These are phyloP conservation scores for Cydonia oblonga DNA, from an alignment of 331 rosid species.

Conservation along the genomic window DNA sequence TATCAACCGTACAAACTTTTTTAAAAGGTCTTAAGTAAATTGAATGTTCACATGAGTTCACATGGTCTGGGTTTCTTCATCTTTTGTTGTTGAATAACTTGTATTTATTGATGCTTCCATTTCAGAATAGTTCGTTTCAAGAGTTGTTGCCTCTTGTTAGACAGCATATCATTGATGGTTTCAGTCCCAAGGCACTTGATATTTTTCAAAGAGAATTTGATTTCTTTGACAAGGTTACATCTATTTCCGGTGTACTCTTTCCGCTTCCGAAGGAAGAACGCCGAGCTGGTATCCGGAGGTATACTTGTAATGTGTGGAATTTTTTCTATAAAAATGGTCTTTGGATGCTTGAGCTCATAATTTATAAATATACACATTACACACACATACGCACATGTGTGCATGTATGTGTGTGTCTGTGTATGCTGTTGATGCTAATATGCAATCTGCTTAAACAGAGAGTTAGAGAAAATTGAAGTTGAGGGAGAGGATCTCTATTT, in stretches of 20 bases:
- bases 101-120: constrained; percentile 17
- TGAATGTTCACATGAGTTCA: not conserved
- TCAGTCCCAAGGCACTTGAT: constrained; percentile 66
- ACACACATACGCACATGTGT: not conserved
- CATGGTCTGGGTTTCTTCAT: not conserved
- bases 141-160: constrained; percentile 72
- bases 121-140: constrained; percentile 72
- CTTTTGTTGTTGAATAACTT: constrained; percentile 1
- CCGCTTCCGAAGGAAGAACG: constrained; percentile 89
- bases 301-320: not conserved
- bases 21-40: not conserved
- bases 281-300: constrained; percentile 85
- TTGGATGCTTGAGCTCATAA: not conserved
- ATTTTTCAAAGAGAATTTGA: constrained; percentile 78
- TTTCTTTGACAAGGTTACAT: constrained; percentile 96
- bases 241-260: constrained; percentile 81
- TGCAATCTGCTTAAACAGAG: constrained; percentile 37
- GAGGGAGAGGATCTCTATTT: constrained; percentile 84
- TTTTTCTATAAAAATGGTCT: not conserved
- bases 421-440: not conserved
- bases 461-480: constrained; percentile 85
- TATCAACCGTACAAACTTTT: not conserved
- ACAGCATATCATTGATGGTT: constrained; percentile 73
- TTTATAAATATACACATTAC: not conserved
- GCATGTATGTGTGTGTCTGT: not conserved